Evolutionary conservation across 768 basidiomycete species (phyloP), one percentile per base, ranked within the genome.

Genomic region (Rickenella mellea): DNA sequence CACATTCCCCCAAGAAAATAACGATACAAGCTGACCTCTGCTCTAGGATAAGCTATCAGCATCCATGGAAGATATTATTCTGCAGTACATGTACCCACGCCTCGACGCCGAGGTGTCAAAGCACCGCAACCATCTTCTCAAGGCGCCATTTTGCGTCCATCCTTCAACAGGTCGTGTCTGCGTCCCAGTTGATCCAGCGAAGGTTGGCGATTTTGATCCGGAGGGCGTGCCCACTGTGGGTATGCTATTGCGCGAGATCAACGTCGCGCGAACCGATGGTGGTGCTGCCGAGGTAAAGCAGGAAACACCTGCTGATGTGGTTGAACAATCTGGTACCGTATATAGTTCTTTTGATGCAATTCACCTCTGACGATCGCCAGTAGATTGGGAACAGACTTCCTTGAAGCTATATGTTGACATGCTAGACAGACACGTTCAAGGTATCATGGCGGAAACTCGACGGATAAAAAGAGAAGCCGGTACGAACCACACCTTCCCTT

Each of bases 91-190:
- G 0, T 99, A 98, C 61, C 94, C 94, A 1, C 80, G 96, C 10
- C 74, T 99, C 41, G 96, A 99, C 60, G 86, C 87, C 11, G 96
- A 99, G 60, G 96, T 99, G 22, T 93, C 92, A 2, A 94, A 98
- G 55, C 89, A 93, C 56, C 76, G 92, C 39, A 98, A 99, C 65
- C 96, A 99, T 68, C 72, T 99, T 66, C 75, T 99, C 41, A 99
- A 99, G 63, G 84, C 90, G 17, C 96, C 96, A 0, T 99, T 99
- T 62, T 96, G 93, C 57, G 69, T 98, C 0, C 96, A 99, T 61
- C 96, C 96, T 0, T 88, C 88, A 49, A 99, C 96, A 2, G 96
- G 94, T 1, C 78, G 91, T 24, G 78, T 99, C 7, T 99, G 94
- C 57, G 88, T 99, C 2, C 96, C 94, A 1, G 70, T 98, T 14